Evolutionary conservation across 352 stramenopile genomes (phyloP).

Genomic region (Globisporangium lucens): DNA sequence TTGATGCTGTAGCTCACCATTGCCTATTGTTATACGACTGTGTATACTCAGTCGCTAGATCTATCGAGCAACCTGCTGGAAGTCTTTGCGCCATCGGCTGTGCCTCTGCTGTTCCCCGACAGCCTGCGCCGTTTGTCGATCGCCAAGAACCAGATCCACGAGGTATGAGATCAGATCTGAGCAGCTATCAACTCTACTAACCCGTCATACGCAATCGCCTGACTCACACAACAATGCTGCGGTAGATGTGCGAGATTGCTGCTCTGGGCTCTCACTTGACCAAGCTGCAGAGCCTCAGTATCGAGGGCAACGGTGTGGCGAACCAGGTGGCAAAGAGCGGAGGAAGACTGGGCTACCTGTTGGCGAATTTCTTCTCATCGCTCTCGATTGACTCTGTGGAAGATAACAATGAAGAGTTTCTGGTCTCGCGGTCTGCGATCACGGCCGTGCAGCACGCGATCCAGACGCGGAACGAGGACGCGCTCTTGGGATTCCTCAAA

Average conservation of each 20-base stretch:
- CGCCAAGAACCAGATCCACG: slow-evolving; percentile 59
- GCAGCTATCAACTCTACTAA: no score
- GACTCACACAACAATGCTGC: background rate
- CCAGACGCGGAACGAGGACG: slow-evolving; percentile 20
- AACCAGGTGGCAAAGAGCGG: slow-evolving; percentile 28
- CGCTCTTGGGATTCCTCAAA: slow-evolving; percentile 21
- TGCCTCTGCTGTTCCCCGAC: slow-evolving; percentile 31
- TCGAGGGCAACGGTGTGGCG: slow-evolving; percentile 46
- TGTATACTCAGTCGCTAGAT: slow-evolving; percentile 38
- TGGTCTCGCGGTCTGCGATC: slow-evolving; percentile 15
- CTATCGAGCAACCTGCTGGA: slow-evolving; percentile 59
- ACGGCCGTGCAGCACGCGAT: slow-evolving; percentile 23
- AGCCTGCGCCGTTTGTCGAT: slow-evolving; percentile 45
- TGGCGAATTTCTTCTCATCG: slow-evolving; percentile 37
- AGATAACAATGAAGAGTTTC: slow-evolving; percentile 16
- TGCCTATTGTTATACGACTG: background rate
- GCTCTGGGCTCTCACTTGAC: slow-evolving; percentile 35
- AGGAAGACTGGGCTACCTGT: slow-evolving; percentile 40
- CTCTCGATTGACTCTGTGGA: slow-evolving; percentile 13
- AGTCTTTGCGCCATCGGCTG: slow-evolving; percentile 25
- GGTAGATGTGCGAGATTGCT: slow-evolving; percentile 48
- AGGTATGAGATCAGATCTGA: slow-evolving; percentile 24
- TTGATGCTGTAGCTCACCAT: background rate
- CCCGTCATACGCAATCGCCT: background rate
- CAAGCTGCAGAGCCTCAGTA: slow-evolving; percentile 37